Base-by-base conservation (phyloP, 2,329 filamentous ascomycete genomes). In the Pezicula radicicola region DNA sequence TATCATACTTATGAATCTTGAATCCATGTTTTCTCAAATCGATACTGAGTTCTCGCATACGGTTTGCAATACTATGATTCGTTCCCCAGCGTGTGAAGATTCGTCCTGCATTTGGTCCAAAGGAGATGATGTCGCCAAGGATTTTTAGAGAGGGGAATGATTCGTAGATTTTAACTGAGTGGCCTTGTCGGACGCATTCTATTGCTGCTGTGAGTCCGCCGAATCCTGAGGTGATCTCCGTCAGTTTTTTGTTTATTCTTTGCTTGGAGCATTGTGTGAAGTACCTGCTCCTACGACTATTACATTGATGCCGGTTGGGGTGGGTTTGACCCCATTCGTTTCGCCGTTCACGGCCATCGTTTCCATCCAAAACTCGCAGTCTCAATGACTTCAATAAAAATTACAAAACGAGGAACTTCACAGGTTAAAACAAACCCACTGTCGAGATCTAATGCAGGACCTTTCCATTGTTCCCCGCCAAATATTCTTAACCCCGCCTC, bases 141-240 rank as follows among this genome's bases (percentile, higher is more conserved):
- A 70, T 66, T 52, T 72, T 70, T 39, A 76, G 68, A 51, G 68
- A 68, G 0, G 71, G 64, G 51, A 76, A 71, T 27, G 73, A 76
- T 51, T 80, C 77, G 19, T 80, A 68, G 37, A 79, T 69, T 3
- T 66, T 66, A 54, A 70, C 79, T 8, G 68, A 72, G 61, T 84
- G 81, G 9, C 81, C 81, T 65, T 84, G 80, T 16, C 79, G 75
- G 40, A 75, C 68, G 59, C 79, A 82, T 70, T 84, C 81, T 49
- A 85, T 80, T 36, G 80, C 78, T 16, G 80, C 78, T 6, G 80
- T 81, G 39, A 85, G 70, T 33, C 81, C 82, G 44, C 78, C 81
- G 48, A 85, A 80, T 15, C 81, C 81, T 63, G 70, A 30, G 10
- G 7, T 9, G 10, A 21, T 21, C 5, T 21, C 7, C 7, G 28